Evolutionary conservation across 2,329 filamentous ascomycete genomes (phyloP).

Genomic region (Sphaerulina musiva): DNA sequence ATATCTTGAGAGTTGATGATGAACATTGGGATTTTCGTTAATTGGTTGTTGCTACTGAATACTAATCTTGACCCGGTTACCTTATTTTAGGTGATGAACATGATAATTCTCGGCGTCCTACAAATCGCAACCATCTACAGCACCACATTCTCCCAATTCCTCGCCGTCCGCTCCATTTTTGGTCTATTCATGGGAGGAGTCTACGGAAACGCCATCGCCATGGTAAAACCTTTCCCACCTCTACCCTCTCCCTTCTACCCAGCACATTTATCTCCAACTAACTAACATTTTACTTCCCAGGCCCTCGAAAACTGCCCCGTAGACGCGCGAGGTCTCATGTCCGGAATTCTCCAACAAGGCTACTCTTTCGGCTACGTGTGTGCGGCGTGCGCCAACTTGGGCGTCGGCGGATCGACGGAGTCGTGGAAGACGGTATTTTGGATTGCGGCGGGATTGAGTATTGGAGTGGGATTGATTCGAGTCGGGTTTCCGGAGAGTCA

Average conservation of each 20-base stretch:
- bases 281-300: too few species aligned
- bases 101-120: constrained; percentile 62
- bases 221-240: too few species aligned
- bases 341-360: constrained; percentile 74
- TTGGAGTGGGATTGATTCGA: constrained; percentile 61
- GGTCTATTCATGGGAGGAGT: constrained; percentile 60
- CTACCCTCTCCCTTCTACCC: too few species aligned
- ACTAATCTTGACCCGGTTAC: too few species aligned
- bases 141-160: constrained; percentile 62
- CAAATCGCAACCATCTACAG: constrained; percentile 76
- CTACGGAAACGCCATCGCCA: constrained; percentile 55
- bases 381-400: constrained; percentile 68
- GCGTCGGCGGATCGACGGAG: constrained; percentile 57
- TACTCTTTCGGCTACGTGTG: constrained; percentile 63
- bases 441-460: constrained; percentile 62
- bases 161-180: constrained; percentile 54
- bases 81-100: constrained; percentile 51
- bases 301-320: constrained; percentile 61
- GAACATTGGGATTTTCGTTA: too few species aligned
- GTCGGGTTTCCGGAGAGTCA: constrained; percentile 66
- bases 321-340: constrained; percentile 71
- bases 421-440: constrained; percentile 62
- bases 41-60: too few species aligned
- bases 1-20: too few species aligned
- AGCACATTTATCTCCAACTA: too few species aligned